phyloP scores from a whole-genome alignment of 2,329 filamentous ascomycete genomes.

The Magnaporthales sp. region DNA sequence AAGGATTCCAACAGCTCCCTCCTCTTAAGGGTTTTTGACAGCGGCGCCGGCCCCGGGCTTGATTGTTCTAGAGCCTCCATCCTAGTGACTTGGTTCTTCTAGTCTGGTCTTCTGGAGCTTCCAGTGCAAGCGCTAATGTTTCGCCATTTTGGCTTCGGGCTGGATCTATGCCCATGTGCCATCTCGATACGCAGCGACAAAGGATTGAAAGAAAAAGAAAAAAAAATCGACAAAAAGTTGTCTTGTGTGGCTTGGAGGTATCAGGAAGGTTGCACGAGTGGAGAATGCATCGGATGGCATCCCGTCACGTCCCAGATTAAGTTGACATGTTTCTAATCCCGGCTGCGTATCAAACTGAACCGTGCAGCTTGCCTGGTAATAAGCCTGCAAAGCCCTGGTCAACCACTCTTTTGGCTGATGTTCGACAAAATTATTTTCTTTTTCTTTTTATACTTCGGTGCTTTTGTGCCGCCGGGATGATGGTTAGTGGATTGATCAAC shows the following conservation, averaged over 20 bases:
- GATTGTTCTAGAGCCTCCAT: neutral
- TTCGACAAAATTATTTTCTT: neutral
- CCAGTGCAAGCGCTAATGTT: neutral
- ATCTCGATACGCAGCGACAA: too few species aligned
- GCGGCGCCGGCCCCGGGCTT: neutral
- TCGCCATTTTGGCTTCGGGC: neutral
- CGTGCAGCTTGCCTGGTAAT: neutral
- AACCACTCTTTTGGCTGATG: neutral
- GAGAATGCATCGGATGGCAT: neutral
- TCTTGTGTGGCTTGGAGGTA: neutral
- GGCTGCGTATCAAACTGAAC: neutral
- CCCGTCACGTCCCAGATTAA: neutral
- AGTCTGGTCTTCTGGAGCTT: neutral
- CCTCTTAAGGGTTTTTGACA: neutral
- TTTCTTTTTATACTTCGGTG: neutral
- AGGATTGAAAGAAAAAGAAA: neutral
- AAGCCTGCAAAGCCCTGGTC: neutral
- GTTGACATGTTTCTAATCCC: neutral
- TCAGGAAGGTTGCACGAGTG: neutral
- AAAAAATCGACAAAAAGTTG: neutral
- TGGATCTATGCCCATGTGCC: neutral
- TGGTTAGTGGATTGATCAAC: neutral
- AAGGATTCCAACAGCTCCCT: neutral
- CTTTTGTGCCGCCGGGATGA: neutral
- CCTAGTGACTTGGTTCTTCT: neutral